Evolutionary conservation across 805 yeast genomes (phyloP).

Genomic region (Schwanniomyces pseudopolymorphus): DNA sequence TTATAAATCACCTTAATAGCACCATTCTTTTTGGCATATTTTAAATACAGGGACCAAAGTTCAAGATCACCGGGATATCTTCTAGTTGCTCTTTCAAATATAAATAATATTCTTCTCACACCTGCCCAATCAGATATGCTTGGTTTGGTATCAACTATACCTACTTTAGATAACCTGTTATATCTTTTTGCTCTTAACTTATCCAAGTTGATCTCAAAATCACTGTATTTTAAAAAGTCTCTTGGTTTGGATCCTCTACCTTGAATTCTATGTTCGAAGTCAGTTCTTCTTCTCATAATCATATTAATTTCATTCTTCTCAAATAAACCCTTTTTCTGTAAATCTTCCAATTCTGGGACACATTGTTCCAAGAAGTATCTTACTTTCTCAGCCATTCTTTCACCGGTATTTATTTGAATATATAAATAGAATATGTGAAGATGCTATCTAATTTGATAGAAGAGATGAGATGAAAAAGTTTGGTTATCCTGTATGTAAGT

Average conservation of each 20-base stretch:
- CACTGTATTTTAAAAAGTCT: constrained; percentile 77
- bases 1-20: constrained; percentile 72
- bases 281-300: constrained; percentile 92
- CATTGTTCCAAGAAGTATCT: constrained; percentile 63
- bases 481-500: constrained; percentile 5
- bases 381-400: constrained; percentile 40
- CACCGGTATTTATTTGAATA: not conserved
- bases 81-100: constrained; percentile 78
- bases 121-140: constrained; percentile 87
- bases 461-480: constrained; percentile 11
- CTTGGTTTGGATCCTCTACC: constrained; percentile 78
- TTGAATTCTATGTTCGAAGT: constrained; percentile 85
- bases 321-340: constrained; percentile 77
- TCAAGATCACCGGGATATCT: constrained; percentile 75
- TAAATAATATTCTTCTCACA: constrained; percentile 72
- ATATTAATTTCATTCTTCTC: constrained; percentile 76
- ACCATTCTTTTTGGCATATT: constrained; percentile 63
- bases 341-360: constrained; percentile 90
- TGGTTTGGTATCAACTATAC: constrained; percentile 57
- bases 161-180: constrained; percentile 55
- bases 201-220: constrained; percentile 79
- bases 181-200: constrained; percentile 71
- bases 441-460: not conserved
- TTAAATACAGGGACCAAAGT: constrained; percentile 77
- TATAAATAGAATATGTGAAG: not conserved